Evolutionary conservation across 2,329 filamentous ascomycete species (phyloP).

Genomic region (Amphichorda felina): DNA sequence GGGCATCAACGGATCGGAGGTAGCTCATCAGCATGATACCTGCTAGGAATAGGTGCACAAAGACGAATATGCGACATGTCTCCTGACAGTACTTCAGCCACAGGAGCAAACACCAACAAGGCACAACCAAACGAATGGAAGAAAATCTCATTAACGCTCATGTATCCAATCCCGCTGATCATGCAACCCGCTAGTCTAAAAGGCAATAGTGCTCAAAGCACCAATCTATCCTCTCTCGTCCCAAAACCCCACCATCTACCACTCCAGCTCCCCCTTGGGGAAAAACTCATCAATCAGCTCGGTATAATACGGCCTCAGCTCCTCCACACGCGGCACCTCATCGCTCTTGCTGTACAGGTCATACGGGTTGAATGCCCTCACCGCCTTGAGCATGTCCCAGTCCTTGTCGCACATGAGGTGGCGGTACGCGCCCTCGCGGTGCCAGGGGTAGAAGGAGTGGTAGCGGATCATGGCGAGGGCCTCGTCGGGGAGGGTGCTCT

Average conservation of each 20-base stretch:
- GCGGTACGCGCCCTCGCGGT: constrained; percentile 66
- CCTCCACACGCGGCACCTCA: constrained; percentile 61
- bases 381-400: constrained; percentile 65
- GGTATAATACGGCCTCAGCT: constrained; percentile 50
- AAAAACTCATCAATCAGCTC: constrained; percentile 31
- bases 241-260: constrained; percentile 12
- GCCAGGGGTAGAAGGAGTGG: constrained; percentile 91
- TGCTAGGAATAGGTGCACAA: too few relatives aligned
- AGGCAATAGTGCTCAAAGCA: too few relatives aligned
- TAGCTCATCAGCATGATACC: too few relatives aligned
- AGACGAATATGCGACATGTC: too few relatives aligned
- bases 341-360: constrained; percentile 90
- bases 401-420: constrained; percentile 81
- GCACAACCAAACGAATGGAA: too few relatives aligned
- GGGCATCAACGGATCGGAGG: too few relatives aligned
- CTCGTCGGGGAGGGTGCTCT: constrained; percentile 67
- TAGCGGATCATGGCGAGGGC: constrained; percentile 87
- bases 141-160: too few relatives aligned
- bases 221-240: not conserved
- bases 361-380: constrained; percentile 82
- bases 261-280: constrained; percentile 24
- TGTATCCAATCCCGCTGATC: too few relatives aligned
- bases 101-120: too few relatives aligned
- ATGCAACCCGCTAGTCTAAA: too few relatives aligned
- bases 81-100: too few relatives aligned